These are phyloP conservation scores for Claviceps africana DNA, from an alignment of 2,329 filamentous ascomycete genomes.

Conservation along the genomic window DNA sequence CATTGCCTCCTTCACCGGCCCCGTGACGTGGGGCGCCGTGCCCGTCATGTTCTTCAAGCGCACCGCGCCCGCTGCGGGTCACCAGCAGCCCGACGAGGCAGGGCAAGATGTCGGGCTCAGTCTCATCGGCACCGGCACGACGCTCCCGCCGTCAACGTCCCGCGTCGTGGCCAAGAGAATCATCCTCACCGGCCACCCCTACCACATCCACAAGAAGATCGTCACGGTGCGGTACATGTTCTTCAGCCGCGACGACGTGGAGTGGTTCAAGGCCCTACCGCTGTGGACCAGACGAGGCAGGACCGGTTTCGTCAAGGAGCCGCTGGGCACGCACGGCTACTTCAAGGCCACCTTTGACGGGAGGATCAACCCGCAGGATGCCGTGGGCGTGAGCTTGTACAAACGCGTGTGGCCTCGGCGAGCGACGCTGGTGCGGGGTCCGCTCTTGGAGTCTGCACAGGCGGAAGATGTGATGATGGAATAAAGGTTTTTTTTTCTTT, in stretches of 20 bases:
- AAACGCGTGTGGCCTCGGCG: conserved; percentile 72
- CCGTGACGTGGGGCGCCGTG: conserved; percentile 84
- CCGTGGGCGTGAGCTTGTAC: conserved; percentile 79
- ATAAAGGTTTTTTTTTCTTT: conserved; percentile 6
- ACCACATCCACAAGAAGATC: conserved; percentile 96
- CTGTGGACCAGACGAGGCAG: conserved; percentile 86
- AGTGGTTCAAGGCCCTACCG: conserved; percentile 94
- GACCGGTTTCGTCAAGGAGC: conserved; percentile 85
- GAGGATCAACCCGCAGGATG: conserved; percentile 89
- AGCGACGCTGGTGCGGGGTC: conserved; percentile 34
- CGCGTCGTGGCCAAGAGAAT: conserved; percentile 88
- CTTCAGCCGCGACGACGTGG: conserved; percentile 89
- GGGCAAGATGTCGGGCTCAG: conserved; percentile 41
- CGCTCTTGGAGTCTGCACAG: conserved; percentile 24
- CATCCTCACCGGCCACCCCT: conserved; percentile 88
- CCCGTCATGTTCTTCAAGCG: conserved; percentile 79
- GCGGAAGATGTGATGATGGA: conserved; percentile 23
- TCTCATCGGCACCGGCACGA: conserved; percentile 77
- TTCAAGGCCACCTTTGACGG: conserved; percentile 98
- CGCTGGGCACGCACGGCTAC: conserved; percentile 93
- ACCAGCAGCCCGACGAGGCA: conserved; percentile 25
- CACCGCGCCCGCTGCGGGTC: conserved; percentile 25
- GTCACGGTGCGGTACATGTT: conserved; percentile 99
- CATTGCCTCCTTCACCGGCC: conserved; percentile 79
- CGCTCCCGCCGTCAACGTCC: conserved; percentile 58